phyloP scores from a whole-genome alignment of 805 yeast genomes.

The Saturnispora besseyi region DNA sequence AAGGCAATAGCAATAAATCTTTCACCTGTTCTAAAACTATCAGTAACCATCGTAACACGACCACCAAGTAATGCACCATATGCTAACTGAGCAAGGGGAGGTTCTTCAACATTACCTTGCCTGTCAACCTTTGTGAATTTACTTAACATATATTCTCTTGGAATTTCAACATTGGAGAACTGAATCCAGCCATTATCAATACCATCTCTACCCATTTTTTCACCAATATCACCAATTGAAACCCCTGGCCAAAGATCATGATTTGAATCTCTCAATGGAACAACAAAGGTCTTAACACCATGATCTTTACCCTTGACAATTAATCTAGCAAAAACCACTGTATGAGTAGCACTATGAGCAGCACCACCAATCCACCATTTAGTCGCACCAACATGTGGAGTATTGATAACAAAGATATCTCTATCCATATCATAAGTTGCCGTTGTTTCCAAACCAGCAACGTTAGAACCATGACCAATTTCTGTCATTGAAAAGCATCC shows the following conservation, averaged over 20 bases:
- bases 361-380: slow-evolving; percentile 99
- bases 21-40: slow-evolving; percentile 73
- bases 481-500: slow-evolving; percentile 96
- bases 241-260: slow-evolving; percentile 75
- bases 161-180: slow-evolving; percentile 74
- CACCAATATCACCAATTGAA: slow-evolving; percentile 84
- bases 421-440: slow-evolving; percentile 63
- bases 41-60: slow-evolving; percentile 82
- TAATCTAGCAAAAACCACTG: slow-evolving; percentile 77
- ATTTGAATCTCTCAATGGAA: slow-evolving; percentile 71
- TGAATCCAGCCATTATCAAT: slow-evolving; percentile 97
- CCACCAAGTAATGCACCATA: slow-evolving; percentile 85
- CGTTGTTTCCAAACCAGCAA: slow-evolving; percentile 87
- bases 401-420: slow-evolving; percentile 66
- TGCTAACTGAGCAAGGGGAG: slow-evolving; percentile 82
- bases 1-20: slow-evolving; percentile 77
- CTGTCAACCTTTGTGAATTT: slow-evolving; percentile 65
- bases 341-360: slow-evolving; percentile 86
- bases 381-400: slow-evolving; percentile 89
- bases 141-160: slow-evolving; percentile 73
- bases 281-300: slow-evolving; percentile 89
- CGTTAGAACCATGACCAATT: slow-evolving; percentile 88
- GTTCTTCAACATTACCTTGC: slow-evolving; percentile 62
- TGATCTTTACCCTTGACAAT: slow-evolving; percentile 76
- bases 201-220: slow-evolving; percentile 94